These are phyloP conservation scores for Phialemonium atrogriseum DNA, from an alignment of 2,329 filamentous ascomycete species.

Conservation along the genomic window DNA sequence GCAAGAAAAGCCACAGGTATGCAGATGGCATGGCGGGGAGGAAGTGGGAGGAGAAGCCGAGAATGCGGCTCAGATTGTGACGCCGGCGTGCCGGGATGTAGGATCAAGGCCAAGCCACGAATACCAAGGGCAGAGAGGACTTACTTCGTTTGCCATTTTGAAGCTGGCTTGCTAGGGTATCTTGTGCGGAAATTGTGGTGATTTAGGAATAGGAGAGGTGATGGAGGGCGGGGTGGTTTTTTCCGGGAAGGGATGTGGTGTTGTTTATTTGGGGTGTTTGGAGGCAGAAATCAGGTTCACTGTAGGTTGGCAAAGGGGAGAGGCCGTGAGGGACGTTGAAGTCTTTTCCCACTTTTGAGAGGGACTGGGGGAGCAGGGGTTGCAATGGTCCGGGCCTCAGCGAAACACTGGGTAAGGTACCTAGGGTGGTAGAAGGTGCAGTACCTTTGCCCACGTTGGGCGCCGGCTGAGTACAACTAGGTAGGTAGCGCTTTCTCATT, in stretches of 20 bases:
- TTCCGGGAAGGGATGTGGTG: constrained; percentile 1
- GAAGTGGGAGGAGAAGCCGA: neutral
- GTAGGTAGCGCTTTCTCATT: no score
- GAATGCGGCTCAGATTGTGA: neutral
- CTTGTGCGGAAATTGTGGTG: neutral
- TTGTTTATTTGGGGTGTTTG: constrained; percentile 1
- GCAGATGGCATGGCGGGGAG: neutral
- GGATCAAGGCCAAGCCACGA: no score
- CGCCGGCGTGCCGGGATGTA: neutral
- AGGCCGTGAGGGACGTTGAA: constrained; percentile 1
- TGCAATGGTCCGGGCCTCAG: no score
- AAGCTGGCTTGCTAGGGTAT: neutral
- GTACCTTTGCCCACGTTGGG: no score
- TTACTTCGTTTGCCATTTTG: constrained; percentile 4
- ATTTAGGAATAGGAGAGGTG: neutral
- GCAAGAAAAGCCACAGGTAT: neutral
- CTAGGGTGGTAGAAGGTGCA: no score
- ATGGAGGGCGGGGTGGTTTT: neutral
- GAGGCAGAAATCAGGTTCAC: no score
- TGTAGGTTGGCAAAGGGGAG: no score
- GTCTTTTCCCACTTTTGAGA: constrained; percentile 3
- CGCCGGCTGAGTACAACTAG: no score
- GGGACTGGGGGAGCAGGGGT: no score
- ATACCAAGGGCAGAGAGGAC: no score
- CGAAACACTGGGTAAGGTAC: no score